phyloP scores from a whole-genome alignment of 2,329 filamentous ascomycete genomes.

The Coleophoma crateriformis region DNA sequence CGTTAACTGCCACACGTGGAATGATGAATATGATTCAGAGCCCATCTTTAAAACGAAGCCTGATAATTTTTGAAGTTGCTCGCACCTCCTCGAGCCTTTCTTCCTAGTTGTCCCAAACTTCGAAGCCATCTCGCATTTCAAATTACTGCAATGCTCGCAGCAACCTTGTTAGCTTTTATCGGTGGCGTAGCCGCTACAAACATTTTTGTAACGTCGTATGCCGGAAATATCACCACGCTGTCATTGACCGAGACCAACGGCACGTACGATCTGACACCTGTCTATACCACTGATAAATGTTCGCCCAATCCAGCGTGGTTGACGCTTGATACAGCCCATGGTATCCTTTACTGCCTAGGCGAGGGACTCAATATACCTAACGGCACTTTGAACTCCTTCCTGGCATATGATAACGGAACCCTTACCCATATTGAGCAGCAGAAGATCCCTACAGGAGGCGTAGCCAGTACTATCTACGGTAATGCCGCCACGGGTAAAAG shows the following conservation, averaged over 20 bases:
- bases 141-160: too few relatives aligned
- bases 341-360: conserved; percentile 20
- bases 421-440: conserved; percentile 33
- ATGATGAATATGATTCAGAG: too few relatives aligned
- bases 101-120: too few relatives aligned
- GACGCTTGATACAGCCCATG: conserved; percentile 15
- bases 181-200: conserved; percentile 9
- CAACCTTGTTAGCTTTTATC: too few relatives aligned
- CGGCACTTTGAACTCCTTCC: conserved; percentile 16
- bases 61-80: too few relatives aligned
- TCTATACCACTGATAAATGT: conserved; percentile 14
- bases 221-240: conserved; percentile 28
- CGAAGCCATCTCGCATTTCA: too few relatives aligned
- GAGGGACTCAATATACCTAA: conserved; percentile 13
- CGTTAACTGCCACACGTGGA: too few relatives aligned
- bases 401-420: conserved; percentile 30
- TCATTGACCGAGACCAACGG: conserved; percentile 18
- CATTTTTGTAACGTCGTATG: conserved; percentile 33
- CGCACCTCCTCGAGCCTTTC: too few relatives aligned
- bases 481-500: conserved; percentile 16
- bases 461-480: conserved; percentile 37
- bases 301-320: conserved; percentile 19
- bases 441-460: conserved; percentile 29
- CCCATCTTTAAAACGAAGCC: too few relatives aligned
- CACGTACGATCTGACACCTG: conserved; percentile 11